Evolutionary conservation across 1,284 basidiomycete genomes (phyloP), one percentile per base, ranked within the genome.

Genomic region (Ganoderma meredithae): DNA sequence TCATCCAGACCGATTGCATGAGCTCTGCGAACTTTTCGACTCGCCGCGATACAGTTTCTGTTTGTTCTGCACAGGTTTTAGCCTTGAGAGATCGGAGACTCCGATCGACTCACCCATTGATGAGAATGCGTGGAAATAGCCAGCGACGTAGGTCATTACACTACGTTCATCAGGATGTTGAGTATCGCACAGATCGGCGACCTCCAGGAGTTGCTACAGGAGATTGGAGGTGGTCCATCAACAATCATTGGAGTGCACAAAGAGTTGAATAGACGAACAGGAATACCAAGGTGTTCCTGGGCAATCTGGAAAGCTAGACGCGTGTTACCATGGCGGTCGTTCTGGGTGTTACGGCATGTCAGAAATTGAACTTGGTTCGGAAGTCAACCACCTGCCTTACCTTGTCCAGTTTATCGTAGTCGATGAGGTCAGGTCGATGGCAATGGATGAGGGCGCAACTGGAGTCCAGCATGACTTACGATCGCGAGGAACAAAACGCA

Each of bases 121-220:
- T 0, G 96, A 97, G 79, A 99, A 99, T 0, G 97, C 97, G 79
- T 99, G 97, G 85, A 99, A 99, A 81, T 89, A 99, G 76, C 96
- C 96, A 44, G 97, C 97, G 64, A 97, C 90, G 74, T 97, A 97
- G 2, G 95, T 97, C 95, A 97, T 97, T 33, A 97, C 94, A 80
- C 94, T 96, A 58, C 95, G 90, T 80, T 99, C 97, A 79, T 99
- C 97, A 0, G 97, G 97, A 66, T 88, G 90, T 27, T 85, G 84
- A 0, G 91, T 88, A 75, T 97, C 96, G 76, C 96, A 98, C n/a
- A 99, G 81, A 84, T 99, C 97, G 67, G 96, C 93, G 0, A 99
- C 97, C 83, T 99, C 97, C 39, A 99, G 87, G 19, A 99, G 83
- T 90, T 95, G 95, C 92, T 97, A 66, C 27, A 58, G 31, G n/a